Base-by-base conservation (phyloP, 192 early-diverging fungal genomes). In the Gonapodya sp. region DNA sequence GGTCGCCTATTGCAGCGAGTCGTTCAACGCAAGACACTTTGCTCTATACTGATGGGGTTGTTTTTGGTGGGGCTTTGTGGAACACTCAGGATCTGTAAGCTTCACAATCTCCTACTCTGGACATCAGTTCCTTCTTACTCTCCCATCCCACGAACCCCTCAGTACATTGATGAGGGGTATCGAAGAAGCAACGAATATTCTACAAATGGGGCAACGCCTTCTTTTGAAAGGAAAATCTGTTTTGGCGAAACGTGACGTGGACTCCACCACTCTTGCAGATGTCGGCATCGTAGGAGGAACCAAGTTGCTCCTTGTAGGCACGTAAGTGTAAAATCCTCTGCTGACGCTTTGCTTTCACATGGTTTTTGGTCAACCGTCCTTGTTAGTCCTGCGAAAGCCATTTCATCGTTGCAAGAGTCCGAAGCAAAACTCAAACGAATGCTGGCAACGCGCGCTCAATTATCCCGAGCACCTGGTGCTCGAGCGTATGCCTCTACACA, bases 271-370 rank as follows among this genome's bases (percentile, higher is more conserved):
- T 1, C 46, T 91, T 31, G 34, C 2, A 30, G 78, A 64, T 18
- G 36, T 86, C 0, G 81, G 83, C 35, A n/a, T 89, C 0, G 75
- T 34, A 16, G 33, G 36, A 2, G 83, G 80, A 8, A 79, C 80
- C 35, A 92, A 91, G 80, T 18, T 91, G 0, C 82, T 89, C 73
- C 77, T 93, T n/a, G 81, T 93, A 79, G 92, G 92, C 72, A 86
- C 87, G 34, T 79, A 80, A 30, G 79, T 64, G 24, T 64, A 64
- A 64, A 16, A 64, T 64, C 24, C 46, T 16, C 8, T 24, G 46
- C 24, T 64, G 8, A 16, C 46, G 24, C 8, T 24, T 8, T 64
- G 8, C 24, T 64, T 64, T 64, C 46, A 64, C 24, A 64, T 64
- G 46, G 46, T 24, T 24, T 64, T 64, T 64, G 8, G 46, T 64